These are phyloP conservation scores for Pleurotus giganteus DNA, from an alignment of 768 basidiomycete genomes.

Conservation along the genomic window DNA sequence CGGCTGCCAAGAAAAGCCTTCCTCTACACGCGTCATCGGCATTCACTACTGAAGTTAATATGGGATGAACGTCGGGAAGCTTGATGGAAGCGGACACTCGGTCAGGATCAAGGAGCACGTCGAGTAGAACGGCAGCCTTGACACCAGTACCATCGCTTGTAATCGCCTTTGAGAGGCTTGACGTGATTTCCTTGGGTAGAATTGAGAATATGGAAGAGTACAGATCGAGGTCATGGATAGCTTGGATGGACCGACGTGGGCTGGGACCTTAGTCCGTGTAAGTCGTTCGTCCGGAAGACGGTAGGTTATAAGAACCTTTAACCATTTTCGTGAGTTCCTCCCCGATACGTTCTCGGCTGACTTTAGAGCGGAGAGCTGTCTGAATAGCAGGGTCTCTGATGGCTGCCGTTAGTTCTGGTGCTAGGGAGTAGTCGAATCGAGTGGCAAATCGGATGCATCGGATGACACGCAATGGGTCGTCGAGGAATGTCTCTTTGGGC, in stretches of 20 bases:
- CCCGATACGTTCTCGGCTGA: conserved; percentile 88
- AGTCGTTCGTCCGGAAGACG: background rate
- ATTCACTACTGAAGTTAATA: conserved; percentile 36
- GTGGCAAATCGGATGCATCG: conserved; percentile 91
- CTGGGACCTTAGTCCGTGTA: conserved; percentile 53
- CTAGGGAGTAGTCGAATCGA: conserved; percentile 81
- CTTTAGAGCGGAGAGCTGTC: conserved; percentile 73
- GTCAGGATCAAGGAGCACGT: conserved; percentile 38
- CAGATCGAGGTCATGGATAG: conserved; percentile 74
- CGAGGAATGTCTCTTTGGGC: conserved; percentile 84
- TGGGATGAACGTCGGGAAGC: conserved; percentile 47
- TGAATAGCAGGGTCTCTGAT: conserved; percentile 63
- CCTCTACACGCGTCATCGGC: conserved; percentile 40
- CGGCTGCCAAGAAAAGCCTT: conserved; percentile 77
- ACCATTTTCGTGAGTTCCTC: conserved; percentile 95
- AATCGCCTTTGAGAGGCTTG: conserved; percentile 43
- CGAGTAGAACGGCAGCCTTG: conserved; percentile 57
- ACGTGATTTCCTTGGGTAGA: conserved; percentile 43
- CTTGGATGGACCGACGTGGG: conserved; percentile 68
- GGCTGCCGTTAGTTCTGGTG: conserved; percentile 62
- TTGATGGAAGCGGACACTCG: conserved; percentile 16
- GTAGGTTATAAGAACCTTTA: conserved; percentile 49
- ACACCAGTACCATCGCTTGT: conserved; percentile 43
- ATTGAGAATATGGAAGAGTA: conserved; percentile 64
- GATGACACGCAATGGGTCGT: conserved; percentile 92